Evolutionary conservation across 257 asterid species (phyloP).

Genomic region (Echium plantagineum): DNA sequence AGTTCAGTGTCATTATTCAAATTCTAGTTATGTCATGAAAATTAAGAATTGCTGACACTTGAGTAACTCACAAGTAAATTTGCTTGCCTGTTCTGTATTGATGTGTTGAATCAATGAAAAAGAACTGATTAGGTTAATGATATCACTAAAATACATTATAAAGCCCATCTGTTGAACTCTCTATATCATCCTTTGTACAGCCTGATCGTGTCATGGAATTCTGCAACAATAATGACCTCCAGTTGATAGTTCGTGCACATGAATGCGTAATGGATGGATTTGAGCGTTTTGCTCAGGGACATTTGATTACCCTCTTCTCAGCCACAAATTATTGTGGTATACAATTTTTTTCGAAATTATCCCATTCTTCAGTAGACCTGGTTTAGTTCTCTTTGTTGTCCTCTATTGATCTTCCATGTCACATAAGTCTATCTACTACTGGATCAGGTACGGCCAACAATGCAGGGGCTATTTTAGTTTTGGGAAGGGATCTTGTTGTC

Average conservation of each 20-base stretch:
- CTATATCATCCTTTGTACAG: no score
- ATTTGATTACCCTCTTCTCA: no score
- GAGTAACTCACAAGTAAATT: no score
- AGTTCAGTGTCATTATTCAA: no score
- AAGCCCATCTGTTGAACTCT: no score
- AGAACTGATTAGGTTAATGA: no score
- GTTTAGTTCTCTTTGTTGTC: not conserved
- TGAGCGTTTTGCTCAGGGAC: constrained; percentile 97
- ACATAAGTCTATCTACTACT: constrained; percentile 1
- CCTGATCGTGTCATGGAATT: no score
- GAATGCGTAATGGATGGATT: constrained; percentile 99
- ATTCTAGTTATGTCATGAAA: no score
- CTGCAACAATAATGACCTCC: constrained; percentile 63
- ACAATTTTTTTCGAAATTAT: not conserved
- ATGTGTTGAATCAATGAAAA: no score
- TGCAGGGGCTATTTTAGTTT: constrained; percentile 95
- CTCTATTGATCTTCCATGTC: not conserved
- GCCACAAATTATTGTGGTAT: constrained; percentile 20
- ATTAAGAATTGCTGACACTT: no score
- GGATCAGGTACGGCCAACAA: constrained; percentile 83
- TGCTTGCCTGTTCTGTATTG: no score
- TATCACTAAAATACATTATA: no score
- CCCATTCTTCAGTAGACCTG: not conserved
- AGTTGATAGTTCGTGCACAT: constrained; percentile 91
- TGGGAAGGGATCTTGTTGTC: constrained; percentile 97